Base-by-base conservation (phyloP, 2,329 filamentous ascomycete species). In the Paecilomyces dactylethromorphus region DNA sequence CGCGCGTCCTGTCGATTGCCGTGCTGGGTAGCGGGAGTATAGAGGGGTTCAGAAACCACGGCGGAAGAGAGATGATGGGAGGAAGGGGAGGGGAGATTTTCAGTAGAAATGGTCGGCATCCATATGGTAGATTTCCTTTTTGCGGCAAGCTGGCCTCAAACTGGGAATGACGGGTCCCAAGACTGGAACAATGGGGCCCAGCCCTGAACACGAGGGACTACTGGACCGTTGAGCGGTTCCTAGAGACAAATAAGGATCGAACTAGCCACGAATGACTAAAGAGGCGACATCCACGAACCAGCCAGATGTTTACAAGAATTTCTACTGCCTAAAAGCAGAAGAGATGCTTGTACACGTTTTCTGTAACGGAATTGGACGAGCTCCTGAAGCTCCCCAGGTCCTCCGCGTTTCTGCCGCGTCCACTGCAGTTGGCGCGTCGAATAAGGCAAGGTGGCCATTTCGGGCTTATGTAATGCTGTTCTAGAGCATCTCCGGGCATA, bases 81-180 rank as follows among this genome's bases (percentile, higher is more conserved):
- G 55, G 56, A 57, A 50, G 59, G 56, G 57, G 58, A 51, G 33
- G 53, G 53, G 51, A 45, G 56, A 56, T 55, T 50, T 53, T 39
- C 18, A 60, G 52, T 29, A 35, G 53, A 39, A 33, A 49, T 50
- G 59, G 60, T 22, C 58, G 33, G 57, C 58, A 61, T 59, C 59
- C 59, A 62, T 57, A 55, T 59, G 60, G 62, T 56, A 59, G 55
- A 53, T 7, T 24, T 57, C 21, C 18, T 45, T 39, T 33, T 59
- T 64, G 58, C 63, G 62, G 63, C 65, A 66, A 70, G 64, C 66
- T 70, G 68, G 66, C 68, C 68, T 70, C 59, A 58, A 58, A 52
- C 22, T 4, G 50, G 22, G 26, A 52, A 29, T 24, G 7, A 26
- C 26, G 53, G 33, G 29, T 18, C 39, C 13, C 51, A 11, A n/a